phyloP scores from a whole-genome alignment of 495 filamentous ascomycete species.

The Annulohypoxylon stygium region DNA sequence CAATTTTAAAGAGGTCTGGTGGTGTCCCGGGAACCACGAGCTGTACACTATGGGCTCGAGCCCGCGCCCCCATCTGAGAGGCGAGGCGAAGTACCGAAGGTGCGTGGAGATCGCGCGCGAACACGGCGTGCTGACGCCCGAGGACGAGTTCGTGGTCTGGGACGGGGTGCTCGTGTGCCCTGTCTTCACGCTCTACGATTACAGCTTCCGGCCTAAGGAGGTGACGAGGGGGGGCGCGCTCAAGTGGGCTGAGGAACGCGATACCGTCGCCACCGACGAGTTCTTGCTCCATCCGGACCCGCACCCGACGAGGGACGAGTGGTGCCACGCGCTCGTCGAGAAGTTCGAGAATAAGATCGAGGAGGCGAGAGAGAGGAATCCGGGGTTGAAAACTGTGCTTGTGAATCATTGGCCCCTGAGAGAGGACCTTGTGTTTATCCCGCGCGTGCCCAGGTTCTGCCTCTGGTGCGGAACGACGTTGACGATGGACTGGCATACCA shows the following conservation, averaged over 20 bases:
- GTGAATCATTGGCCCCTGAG: conserved; percentile 55
- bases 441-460: conserved; percentile 50
- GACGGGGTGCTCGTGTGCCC: conserved; percentile 47
- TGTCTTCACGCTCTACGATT: conserved; percentile 55
- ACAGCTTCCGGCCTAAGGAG: conserved; percentile 51
- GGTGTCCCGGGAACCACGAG: conserved; percentile 56
- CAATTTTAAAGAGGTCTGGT: conserved; percentile 49
- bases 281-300: conserved; percentile 52
- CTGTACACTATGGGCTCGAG: conserved; percentile 50
- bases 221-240: conserved; percentile 47
- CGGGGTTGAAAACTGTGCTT: conserved; percentile 42
- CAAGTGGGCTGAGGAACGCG: conserved; percentile 51
- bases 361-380: conserved; percentile 20
- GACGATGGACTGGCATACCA: conserved; percentile 51
- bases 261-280: conserved; percentile 53
- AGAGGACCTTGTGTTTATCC: conserved; percentile 53
- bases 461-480: conserved; percentile 54
- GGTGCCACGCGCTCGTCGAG: conserved; percentile 44
- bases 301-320: conserved; percentile 49
- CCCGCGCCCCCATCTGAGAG: conserved; percentile 43
- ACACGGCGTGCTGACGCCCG: conserved; percentile 52
- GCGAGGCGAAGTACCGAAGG: conserved; percentile 49
- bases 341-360: conserved; percentile 41
- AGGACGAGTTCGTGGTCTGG: conserved; percentile 53
- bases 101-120: conserved; percentile 48